These are phyloP conservation scores for Trichoderma afroharzianum DNA, from an alignment of 2,329 filamentous ascomycete species.

Conservation along the genomic window DNA sequence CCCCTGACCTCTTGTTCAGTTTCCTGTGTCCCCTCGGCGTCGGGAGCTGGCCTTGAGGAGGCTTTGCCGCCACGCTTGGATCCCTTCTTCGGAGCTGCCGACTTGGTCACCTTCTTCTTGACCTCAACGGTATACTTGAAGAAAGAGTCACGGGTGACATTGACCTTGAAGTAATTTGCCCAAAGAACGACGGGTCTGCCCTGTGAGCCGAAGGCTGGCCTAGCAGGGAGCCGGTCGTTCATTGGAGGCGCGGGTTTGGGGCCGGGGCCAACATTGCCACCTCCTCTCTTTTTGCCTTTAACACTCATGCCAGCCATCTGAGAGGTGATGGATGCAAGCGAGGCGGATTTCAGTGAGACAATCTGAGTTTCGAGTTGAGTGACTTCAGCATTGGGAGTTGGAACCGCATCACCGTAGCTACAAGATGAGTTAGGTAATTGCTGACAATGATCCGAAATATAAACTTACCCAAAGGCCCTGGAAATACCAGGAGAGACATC, in stretches of 20 bases:
- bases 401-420: constrained; percentile 25
- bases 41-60: constrained; percentile 16
- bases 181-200: constrained; percentile 45
- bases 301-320: constrained; percentile 37
- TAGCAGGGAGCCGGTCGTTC: constrained; percentile 38
- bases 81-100: constrained; percentile 1
- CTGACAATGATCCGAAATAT: not conserved
- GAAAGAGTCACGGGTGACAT: constrained; percentile 34
- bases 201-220: constrained; percentile 47
- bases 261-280: not conserved
- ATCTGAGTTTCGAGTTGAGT: constrained; percentile 41
- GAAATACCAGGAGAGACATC: constrained; percentile 24
- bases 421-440: not conserved
- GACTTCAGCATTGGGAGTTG: constrained; percentile 27
- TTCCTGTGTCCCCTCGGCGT: not conserved
- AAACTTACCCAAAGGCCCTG: constrained; percentile 21
- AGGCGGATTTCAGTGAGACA: constrained; percentile 28
- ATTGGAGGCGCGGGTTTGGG: constrained; percentile 9
- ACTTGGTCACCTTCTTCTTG: constrained; percentile 31
- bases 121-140: constrained; percentile 47
- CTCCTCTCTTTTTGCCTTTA: constrained; percentile 19
- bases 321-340: constrained; percentile 32
- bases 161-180: constrained; percentile 53
- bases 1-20: constrained; percentile 35
- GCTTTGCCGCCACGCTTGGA: constrained; percentile 14